Evolutionary conservation across 2,329 filamentous ascomycete species (phyloP), one percentile per base, ranked within the genome.

Genomic region (Ophiostoma populinum): DNA sequence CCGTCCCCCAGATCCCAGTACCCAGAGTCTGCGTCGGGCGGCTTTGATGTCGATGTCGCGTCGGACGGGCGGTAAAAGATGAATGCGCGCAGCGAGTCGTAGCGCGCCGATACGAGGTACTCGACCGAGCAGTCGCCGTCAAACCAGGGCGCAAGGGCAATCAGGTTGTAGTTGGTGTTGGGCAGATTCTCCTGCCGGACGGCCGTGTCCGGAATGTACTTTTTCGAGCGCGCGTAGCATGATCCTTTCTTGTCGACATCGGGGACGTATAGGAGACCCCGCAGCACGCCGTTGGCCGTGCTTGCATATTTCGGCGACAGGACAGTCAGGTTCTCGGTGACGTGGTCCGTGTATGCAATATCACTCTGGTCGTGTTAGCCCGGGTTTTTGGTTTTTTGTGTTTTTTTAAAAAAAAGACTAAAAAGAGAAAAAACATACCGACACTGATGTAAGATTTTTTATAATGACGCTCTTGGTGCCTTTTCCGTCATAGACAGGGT

Each of bases 71-170:
- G 60, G 51, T 75, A 79, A 45, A 78, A 75, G 25, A 79, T 57
- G 48, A 79, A 68, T 16, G 60, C 73, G 27, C 71, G 65, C 8
- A 77, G 62, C 17, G 70, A 65, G 44, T 75, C 70, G 37, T 55
- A 47, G 21, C 62, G 58, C n/a, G 69, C 66, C 15, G 69, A 63
- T 13, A 63, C 56, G 31, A 95, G 64, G 51, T 83, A 93, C 29
- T 76, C 67, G 37, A 65, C 56, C 10, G 81, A 79, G 51, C 87
- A 98, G 18, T 70, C 59, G 7, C 65, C 58, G 42, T 67, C 79
- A 46, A 83, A 72, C 86, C 87, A 95, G 19, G 87, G 87, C 17
- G 82, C 86, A 35, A 94, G 58, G 19, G 80, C 86, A 46, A 94
- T 70, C 34, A 85, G 62, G 37, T 77, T 73, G 52, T 81, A 83